Base-by-base conservation (phyloP, 306 rosid species). In the Quercus ilex region DNA sequence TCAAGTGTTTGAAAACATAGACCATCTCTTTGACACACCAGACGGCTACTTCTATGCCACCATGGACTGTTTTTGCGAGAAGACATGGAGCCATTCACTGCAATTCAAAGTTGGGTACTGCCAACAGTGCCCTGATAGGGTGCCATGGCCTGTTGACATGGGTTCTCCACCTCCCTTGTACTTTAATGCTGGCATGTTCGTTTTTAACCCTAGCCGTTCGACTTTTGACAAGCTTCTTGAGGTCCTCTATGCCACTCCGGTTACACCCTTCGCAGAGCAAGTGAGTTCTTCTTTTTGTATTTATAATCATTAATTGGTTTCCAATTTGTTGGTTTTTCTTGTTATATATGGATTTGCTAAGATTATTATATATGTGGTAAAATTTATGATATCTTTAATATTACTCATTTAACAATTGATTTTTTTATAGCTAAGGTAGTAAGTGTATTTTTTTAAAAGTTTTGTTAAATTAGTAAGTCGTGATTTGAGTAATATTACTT, bases 151-250 rank as follows among this genome's bases (percentile, higher is more conserved):
- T 3, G 28, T 89, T 4, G 87, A 75, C 2, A 51, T 80, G 84
- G 90, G 90, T 13, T 33, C 85, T 28, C 86, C 87, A 59, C 93
- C 93, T 60, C 85, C 86, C 0, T 41, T 84, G 19, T 88, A 90
- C 76, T 90, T 90, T 90, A 90, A 90, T 56, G 94, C 94, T 13
- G 94, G 91, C 31, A 90, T 90, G 93, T 84, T 90, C 63, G 90
- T 90, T 23, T 90, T 84, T 46, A 83, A 88, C 82, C 94, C 94
- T 38, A 82, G 81, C 64, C 82, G 4, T 5, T 20, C 56, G 5
- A 88, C 90, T 38, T 88, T 84, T 64, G 59, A 86, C 3, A 74
- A 43, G 76, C 94, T 43, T 71, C 90, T 90, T 21, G 78, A 78
- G 69, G 85, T 87, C 57, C 89, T 90, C 70, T 81, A 65, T 11